Evolutionary conservation across 441 rosid species (phyloP), one percentile per base, ranked within the genome.

Genomic region (Gossypium gossypioides): DNA sequence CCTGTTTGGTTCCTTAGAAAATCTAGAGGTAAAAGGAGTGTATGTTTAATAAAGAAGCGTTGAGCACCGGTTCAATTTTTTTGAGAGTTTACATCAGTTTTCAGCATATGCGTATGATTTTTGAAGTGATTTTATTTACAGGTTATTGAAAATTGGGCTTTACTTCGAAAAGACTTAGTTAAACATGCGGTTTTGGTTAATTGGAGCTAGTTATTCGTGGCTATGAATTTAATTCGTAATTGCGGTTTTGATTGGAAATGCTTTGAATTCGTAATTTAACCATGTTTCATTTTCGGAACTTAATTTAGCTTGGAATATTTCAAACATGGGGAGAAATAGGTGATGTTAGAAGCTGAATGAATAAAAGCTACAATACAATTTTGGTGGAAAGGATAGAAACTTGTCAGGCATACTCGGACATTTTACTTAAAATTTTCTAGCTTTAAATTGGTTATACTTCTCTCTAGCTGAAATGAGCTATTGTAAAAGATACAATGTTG

Each of bases 1-100:
- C 2, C 22, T 16, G 48, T 72, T 79, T 52, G 69, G 18, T 19
- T 66, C 42, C 57, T 1, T 51, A 51, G 73, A 74, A 67, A 71
- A 44, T 25, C 50, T 63, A 48, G 5, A 46, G 22, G n/a, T 50
- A 54, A 60, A 29, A 65, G 40, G n/a, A 19, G 19, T 8, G 58
- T 21, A 25, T 1, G 25, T 25, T 50, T 40, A 37, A 48, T 1
- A 16, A 0, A 55, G 25, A 27, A 24, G 27, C 0, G 15, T 12
- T 37, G 37, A 6, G 29, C 6, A 29, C 46, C 1, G 32, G 60
- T 68, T 56, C 64, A 5, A 37, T 15, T 18, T 8, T 8, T 34
- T 18, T 8, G 32, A 2, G 29, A 51, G 62, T 69, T 40, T 37
- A 9, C 4, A 6, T 32, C n/a, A 4, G 15, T 55, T 54, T 60